Conservation (phyloP, 2,329 filamentous ascomycete species). For the Byssothecium circinans region DNA sequence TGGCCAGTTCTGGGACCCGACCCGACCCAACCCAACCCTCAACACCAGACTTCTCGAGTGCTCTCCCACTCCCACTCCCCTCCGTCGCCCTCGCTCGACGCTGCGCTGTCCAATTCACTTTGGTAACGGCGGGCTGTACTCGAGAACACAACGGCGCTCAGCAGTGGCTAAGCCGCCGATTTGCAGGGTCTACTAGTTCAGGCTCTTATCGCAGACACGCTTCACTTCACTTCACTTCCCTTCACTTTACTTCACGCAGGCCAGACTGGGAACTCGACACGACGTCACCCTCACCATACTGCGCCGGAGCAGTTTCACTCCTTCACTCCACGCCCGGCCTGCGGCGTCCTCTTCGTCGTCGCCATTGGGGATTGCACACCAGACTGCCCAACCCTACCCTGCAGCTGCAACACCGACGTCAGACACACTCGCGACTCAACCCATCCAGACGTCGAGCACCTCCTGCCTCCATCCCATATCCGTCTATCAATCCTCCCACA, state of each 20-base stretch:
- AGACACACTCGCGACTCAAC: slow-evolving; percentile 11
- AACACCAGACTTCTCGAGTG: slow-evolving; percentile 26
- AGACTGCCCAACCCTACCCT: slow-evolving; percentile 11
- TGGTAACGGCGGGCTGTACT: slow-evolving; percentile 43
- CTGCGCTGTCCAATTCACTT: slow-evolving; percentile 49
- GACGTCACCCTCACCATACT: background rate
- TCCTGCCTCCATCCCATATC: slow-evolving; percentile 5
- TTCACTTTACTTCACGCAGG: slow-evolving; percentile 10
- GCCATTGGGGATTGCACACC: background rate
- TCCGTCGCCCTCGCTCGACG: slow-evolving; percentile 16
- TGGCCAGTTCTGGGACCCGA: slow-evolving; percentile 26
- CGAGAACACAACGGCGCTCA: slow-evolving; percentile 23
- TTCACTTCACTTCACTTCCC: too few species aligned
- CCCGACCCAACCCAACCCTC: slow-evolving; percentile 23
- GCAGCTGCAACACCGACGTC: slow-evolving; percentile 14
- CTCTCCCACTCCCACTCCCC: slow-evolving; percentile 12
- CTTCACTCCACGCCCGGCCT: slow-evolving; percentile 12
- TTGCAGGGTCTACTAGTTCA: slow-evolving; percentile 1
- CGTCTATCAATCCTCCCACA: slow-evolving; percentile 1
- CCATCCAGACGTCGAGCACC: slow-evolving; percentile 6
- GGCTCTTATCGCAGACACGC: slow-evolving; percentile 26
- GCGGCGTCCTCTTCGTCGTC: slow-evolving; percentile 14
- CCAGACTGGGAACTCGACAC: slow-evolving; percentile 8
- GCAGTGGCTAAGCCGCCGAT: background rate
- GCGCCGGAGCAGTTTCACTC: background rate